These are phyloP conservation scores for Kwoniella newhampshirensis DNA, from an alignment of 768 basidiomycete genomes.

Conservation along the genomic window DNA sequence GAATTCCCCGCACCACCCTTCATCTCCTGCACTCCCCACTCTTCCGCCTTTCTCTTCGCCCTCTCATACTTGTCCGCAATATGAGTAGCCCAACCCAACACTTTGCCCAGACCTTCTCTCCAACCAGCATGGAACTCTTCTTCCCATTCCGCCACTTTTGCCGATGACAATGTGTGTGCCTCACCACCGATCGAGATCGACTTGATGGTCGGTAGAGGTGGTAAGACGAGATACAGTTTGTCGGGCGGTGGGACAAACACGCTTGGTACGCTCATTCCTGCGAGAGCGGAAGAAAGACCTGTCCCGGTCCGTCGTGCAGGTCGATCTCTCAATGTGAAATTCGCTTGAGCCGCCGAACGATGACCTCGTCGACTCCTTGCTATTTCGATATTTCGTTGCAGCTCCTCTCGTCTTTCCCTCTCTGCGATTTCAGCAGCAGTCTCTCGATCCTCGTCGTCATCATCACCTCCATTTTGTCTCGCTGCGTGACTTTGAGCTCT, in stretches of 20 bases:
- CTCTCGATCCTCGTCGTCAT: constrained; percentile 18
- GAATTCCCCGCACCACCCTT: not conserved
- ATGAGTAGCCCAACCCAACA: constrained; percentile 49
- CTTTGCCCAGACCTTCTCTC: constrained; percentile 46
- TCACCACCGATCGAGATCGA: constrained; percentile 52
- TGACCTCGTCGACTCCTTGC: constrained; percentile 40
- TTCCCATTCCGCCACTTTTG: constrained; percentile 45
- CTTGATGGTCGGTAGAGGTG: constrained; percentile 45
- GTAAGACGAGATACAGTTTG: constrained; percentile 48
- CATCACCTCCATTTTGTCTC: constrained; percentile 6
- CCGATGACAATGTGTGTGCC: constrained; percentile 26
- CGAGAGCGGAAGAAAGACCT: constrained; percentile 6
- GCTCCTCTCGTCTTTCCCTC: constrained; percentile 19
- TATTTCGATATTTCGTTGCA: constrained; percentile 23
- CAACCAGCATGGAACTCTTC: constrained; percentile 48
- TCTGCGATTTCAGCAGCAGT: constrained; percentile 13
- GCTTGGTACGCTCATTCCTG: constrained; percentile 10
- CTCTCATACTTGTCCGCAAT: constrained; percentile 51
- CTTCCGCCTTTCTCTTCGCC: constrained; percentile 44
- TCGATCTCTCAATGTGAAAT: constrained; percentile 50
- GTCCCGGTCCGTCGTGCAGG: constrained; percentile 20
- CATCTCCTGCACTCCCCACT: constrained; percentile 37
- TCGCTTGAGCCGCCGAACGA: constrained; percentile 49
- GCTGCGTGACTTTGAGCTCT: constrained; percentile 1
- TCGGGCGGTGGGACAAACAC: constrained; percentile 39